Evolutionary conservation across 306 rosid genomes (phyloP), one percentile per base, ranked within the genome.

Genomic region (Ceratonia siliqua): DNA sequence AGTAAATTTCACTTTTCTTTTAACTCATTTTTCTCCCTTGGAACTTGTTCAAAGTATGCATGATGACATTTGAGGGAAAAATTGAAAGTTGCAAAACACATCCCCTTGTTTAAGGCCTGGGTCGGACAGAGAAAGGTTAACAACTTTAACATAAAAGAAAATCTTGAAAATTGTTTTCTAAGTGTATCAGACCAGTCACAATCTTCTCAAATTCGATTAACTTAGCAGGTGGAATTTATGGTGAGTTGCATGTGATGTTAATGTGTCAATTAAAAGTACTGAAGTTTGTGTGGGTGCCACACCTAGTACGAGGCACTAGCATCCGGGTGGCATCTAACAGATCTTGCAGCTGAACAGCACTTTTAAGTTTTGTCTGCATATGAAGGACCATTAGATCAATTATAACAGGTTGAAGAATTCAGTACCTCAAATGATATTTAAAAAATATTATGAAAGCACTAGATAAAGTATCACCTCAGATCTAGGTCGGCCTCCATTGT

Each of bases 331-430:
- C 98, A 85, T 94, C 98, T 70, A 94, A 81, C 70, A 94, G 81
- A 85, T 91, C 98, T 87, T 94, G 98, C 89, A 94, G 83, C 77
- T 94, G 98, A 84, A 94, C 81, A 15, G 97, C 98, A 83, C 90
- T 91, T 83, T 94, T 94, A 75, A 94, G 85, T 80, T 94, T 94
- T 48, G 98, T 94, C 98, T 94, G 87, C 77, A 84, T 67, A 74
- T 58, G 52, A 61, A 62, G 73, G 53, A 28, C 30, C 79, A 36
- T 67, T 27, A 70, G 68, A 72, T 72, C 62, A 79, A 57, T 75
- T 50, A 58, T 48, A 78, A 76, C 64, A 49, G 67, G 59, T 45
- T 13, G n/a, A 43, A 30, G 42, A 53, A 13, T 39, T 41, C 17
- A 58, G 59, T 18, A 57, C 49, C 78, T 53, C 42, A 3, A 14